phyloP scores from a whole-genome alignment of 2,329 filamentous ascomycete genomes.

The Arthrocladium fulminans region DNA sequence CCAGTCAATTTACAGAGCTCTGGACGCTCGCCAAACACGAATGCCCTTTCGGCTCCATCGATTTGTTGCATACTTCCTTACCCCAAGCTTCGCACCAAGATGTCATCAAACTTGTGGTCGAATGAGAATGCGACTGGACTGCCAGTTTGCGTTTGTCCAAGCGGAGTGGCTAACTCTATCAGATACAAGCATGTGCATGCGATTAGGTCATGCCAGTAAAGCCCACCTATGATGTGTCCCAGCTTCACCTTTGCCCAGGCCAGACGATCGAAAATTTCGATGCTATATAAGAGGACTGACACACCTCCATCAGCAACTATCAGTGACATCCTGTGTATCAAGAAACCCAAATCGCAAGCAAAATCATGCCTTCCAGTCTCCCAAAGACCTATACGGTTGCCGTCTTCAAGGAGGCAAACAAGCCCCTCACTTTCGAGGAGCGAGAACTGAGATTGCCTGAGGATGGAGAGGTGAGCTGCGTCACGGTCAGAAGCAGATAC shows the following conservation, averaged over 20 bases:
- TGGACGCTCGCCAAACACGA: too few species aligned
- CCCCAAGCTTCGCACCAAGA: too few species aligned
- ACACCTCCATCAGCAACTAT: neutral
- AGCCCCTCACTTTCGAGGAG: conserved; percentile 51
- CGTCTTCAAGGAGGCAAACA: conserved; percentile 46
- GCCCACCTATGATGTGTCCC: neutral
- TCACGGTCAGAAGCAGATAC: too few species aligned
- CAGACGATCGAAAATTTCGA: neutral
- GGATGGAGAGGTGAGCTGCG: conserved; percentile 44
- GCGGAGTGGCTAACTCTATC: too few species aligned
- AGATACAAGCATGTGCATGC: too few species aligned
- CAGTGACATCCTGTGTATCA: neutral
- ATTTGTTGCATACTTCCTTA: neutral
- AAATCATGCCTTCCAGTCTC: conserved; percentile 26
- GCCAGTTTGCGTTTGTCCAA: too few species aligned
- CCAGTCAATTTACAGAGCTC: too few species aligned
- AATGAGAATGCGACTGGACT: too few species aligned
- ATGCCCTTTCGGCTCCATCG: too few species aligned
- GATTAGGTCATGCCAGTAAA: neutral
- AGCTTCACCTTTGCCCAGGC: neutral
- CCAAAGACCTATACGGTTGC: conserved; percentile 62
- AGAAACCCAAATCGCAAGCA: neutral
- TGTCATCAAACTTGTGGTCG: too few species aligned
- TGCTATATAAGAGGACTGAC: neutral
- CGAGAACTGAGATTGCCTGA: conserved; percentile 49